Evolutionary conservation across 352 stramenopile species (phyloP).

Genomic region (Globisporangium apiculatum): DNA sequence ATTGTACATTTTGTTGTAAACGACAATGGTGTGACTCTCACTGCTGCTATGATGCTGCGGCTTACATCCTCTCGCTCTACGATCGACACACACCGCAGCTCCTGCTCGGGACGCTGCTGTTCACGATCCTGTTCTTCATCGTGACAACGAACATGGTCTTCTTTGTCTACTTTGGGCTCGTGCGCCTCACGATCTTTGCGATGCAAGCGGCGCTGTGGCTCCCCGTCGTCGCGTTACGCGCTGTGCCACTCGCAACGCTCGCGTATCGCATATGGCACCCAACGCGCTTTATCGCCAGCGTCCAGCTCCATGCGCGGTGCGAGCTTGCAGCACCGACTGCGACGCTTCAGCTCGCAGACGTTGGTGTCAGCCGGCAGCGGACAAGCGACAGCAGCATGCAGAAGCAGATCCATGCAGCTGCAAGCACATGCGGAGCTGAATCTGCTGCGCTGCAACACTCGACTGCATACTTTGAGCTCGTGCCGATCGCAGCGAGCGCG

Average conservation of each 20-base stretch:
- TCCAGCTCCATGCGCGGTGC: slow-evolving; percentile 14
- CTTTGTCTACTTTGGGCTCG: slow-evolving; percentile 88
- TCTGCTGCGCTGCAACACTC: too few relatives aligned
- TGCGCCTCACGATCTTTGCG: slow-evolving; percentile 45
- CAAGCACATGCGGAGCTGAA: neutral
- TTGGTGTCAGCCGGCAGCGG: slow-evolving; percentile 4
- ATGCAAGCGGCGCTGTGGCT: slow-evolving; percentile 37
- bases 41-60: neutral
- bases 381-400: neutral
- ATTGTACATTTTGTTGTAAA: neutral
- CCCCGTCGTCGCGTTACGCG: slow-evolving; percentile 41
- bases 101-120: slow-evolving; percentile 89
- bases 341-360: slow-evolving; percentile 8
- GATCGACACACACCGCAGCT: slow-evolving; percentile 29
- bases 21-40: neutral
- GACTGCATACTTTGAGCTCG: slow-evolving; percentile 12
- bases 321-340: slow-evolving; percentile 5
- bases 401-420: slow-evolving; percentile 2
- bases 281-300: slow-evolving; percentile 27
- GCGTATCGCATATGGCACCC: slow-evolving; percentile 29
- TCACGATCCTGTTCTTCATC: slow-evolving; percentile 90
- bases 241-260: slow-evolving; percentile 42
- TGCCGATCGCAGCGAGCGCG: slow-evolving; percentile 5
- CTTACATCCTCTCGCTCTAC: too few relatives aligned
- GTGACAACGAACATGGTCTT: slow-evolving; percentile 93